phyloP scores from a whole-genome alignment of 305 asterid genomes.

The Stenogyne calaminthoides region DNA sequence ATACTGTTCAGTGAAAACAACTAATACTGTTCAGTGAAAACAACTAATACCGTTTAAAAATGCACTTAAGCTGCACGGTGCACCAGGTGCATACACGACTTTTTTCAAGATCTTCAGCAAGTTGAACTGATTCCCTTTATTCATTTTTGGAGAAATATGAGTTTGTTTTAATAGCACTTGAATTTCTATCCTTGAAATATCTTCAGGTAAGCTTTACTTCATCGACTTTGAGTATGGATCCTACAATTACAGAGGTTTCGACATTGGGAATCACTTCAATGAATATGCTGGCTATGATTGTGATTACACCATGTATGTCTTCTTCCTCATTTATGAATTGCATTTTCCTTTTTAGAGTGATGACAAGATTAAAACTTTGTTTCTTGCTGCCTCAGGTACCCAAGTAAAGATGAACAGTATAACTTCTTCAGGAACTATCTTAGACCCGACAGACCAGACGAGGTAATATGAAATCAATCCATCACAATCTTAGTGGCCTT shows the following conservation, averaged over 20 bases:
- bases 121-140: not conserved
- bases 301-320: slow-evolving; percentile 79
- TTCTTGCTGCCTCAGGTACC: slow-evolving; percentile 62
- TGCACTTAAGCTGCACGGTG: too few relatives aligned
- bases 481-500: not conserved
- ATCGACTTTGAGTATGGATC: slow-evolving; percentile 98
- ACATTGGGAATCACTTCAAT: slow-evolving; percentile 97
- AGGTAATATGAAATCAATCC: slow-evolving; percentile 52
- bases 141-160: slow-evolving; percentile 21
- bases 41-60: too few relatives aligned
- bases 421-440: slow-evolving; percentile 89
- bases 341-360: slow-evolving; percentile 21
- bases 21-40: too few relatives aligned
- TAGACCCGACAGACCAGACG: slow-evolving; percentile 52
- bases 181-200: slow-evolving; percentile 29
- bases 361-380: slow-evolving; percentile 12
- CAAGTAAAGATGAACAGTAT: slow-evolving; percentile 68
- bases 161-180: slow-evolving; percentile 3
- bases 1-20: too few relatives aligned
- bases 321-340: slow-evolving; percentile 24
- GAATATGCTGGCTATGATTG: slow-evolving; percentile 99
- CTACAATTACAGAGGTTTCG: slow-evolving; percentile 93
- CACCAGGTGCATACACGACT: too few relatives aligned
- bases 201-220: slow-evolving; percentile 87
- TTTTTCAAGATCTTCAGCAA: not conserved